Conservation (phyloP, 169 alveolate species). For the Eimeria sp. region DNA sequence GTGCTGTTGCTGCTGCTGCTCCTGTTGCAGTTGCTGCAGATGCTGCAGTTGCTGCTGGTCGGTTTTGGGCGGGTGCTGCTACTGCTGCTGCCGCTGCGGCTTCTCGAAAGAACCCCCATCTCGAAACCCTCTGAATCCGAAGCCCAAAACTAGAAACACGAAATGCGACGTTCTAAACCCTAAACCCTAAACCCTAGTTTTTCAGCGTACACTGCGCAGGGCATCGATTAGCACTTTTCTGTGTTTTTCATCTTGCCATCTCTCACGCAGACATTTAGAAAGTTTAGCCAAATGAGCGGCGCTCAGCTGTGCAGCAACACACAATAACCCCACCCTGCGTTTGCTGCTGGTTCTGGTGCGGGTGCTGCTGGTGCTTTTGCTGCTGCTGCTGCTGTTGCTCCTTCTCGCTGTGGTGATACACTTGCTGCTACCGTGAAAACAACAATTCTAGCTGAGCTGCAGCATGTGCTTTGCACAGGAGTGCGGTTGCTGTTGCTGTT, state of each 20-base stretch:
- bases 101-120: neutral
- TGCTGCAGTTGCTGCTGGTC: neutral
- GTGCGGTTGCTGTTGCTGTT: neutral
- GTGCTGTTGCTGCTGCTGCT: conserved; percentile 2
- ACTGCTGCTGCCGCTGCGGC: neutral
- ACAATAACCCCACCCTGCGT: neutral
- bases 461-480: neutral
- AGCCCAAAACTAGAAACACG: neutral
- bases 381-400: neutral
- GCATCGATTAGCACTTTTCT: neutral
- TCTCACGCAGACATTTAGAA: neutral
- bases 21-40: neutral
- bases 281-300: conserved; percentile 10
- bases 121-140: neutral
- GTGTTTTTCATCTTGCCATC: neutral
- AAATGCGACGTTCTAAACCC: neutral
- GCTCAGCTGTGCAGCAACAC: conserved; percentile 3
- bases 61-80: neutral
- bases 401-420: neutral
- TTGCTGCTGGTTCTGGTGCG: conserved; percentile 1
- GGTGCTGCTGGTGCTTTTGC: neutral
- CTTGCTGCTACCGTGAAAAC: neutral
- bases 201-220: neutral
- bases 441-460: neutral
- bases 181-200: neutral